Percentiles rank a stretch among this genome's conserved stretches.
phyloP scores from a whole-genome alignment of 441 rosid genomes.

The Biscutella laevigata region DNA sequence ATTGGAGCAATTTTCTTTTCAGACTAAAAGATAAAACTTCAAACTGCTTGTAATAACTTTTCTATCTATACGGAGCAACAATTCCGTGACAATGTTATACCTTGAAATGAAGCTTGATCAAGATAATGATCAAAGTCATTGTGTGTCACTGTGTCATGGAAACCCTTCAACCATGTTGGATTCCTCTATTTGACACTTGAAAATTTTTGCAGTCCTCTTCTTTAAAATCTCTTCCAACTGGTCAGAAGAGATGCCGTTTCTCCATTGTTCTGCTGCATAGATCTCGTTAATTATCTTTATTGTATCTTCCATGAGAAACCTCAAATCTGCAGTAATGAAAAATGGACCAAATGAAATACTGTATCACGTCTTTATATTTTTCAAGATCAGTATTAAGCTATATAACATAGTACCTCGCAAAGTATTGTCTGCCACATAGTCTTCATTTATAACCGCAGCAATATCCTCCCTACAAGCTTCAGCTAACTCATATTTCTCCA shows the following conservation, averaged over 20 bases:
- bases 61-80: no score
- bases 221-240: slow-evolving; percentile 45
- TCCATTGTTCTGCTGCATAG: slow-evolving; percentile 46
- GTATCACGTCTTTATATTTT: not conserved
- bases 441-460: slow-evolving; percentile 37
- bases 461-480: slow-evolving; percentile 46
- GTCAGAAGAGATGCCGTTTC: slow-evolving; percentile 37
- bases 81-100: not conserved
- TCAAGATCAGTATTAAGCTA: not conserved
- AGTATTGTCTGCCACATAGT: slow-evolving; percentile 36
- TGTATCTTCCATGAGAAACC: slow-evolving; percentile 44
- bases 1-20: no score
- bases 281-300: slow-evolving; percentile 51
- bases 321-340: slow-evolving; percentile 34
- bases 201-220: slow-evolving; percentile 33
- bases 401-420: slow-evolving; percentile 36
- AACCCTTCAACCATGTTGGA: slow-evolving; percentile 16
- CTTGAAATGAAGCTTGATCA: slow-evolving; percentile 23
- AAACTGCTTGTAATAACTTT: no score
- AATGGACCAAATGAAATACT: slow-evolving; percentile 11
- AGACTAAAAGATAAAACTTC: no score
- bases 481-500: slow-evolving; percentile 49
- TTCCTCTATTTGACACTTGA: slow-evolving; percentile 37
- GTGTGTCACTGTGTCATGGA: not conserved
- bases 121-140: slow-evolving; percentile 13